phyloP scores from a whole-genome alignment of 83 land plant genomes.

The Diphasiastrum complanatum region DNA sequence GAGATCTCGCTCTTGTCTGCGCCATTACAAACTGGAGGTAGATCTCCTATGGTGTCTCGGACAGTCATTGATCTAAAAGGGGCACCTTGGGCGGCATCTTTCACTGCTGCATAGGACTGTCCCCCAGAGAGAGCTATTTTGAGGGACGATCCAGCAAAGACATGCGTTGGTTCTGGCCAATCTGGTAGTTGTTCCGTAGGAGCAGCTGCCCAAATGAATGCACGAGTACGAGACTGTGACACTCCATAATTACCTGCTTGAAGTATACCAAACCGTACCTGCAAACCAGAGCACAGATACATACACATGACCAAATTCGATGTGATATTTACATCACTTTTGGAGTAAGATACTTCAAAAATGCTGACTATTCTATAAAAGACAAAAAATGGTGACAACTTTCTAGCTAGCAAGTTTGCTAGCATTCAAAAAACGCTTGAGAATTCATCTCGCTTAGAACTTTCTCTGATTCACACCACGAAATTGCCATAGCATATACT shows the following conservation, averaged over 20 bases:
- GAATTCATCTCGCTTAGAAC: too few relatives aligned
- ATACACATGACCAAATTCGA: not conserved
- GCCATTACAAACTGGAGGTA: conserved; percentile 87
- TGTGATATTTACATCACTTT: too few relatives aligned
- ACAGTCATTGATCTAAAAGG: conserved; percentile 92
- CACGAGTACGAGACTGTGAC: conserved; percentile 91
- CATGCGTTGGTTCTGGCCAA: conserved; percentile 98
- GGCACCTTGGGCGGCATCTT: conserved; percentile 74
- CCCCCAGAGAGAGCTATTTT: conserved; percentile 57
- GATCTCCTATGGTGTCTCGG: conserved; percentile 90
- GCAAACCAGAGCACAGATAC: conserved; percentile 8
- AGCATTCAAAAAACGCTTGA: too few relatives aligned
- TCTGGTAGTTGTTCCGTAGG: conserved; percentile 80
- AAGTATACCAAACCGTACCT: conserved; percentile 97
- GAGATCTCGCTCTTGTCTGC: conserved; percentile 45
- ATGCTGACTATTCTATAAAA: too few relatives aligned
- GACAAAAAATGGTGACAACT: too few relatives aligned
- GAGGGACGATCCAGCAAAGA: conserved; percentile 70
- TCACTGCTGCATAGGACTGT: conserved; percentile 64
- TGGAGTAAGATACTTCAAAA: too few relatives aligned
- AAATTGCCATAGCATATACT: not conserved
- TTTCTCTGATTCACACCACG: not conserved
- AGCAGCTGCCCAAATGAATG: conserved; percentile 98
- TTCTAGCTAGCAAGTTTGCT: too few relatives aligned
- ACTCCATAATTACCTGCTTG: conserved; percentile 98